Base-by-base conservation (phyloP, 148 eudicot species). In the Fagopyrum tataricum region DNA sequence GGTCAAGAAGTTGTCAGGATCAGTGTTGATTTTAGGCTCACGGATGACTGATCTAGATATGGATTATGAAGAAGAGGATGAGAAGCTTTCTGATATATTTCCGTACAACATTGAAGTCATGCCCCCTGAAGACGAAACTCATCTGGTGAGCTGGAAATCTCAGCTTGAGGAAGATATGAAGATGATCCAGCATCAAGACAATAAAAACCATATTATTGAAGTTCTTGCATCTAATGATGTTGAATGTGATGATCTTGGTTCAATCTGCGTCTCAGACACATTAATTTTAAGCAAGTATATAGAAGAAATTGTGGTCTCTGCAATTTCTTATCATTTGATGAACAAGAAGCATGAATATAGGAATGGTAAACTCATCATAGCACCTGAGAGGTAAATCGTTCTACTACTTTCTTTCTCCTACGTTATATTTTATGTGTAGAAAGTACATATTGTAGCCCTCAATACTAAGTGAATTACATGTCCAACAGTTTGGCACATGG, bases 141-240 rank as follows among this genome's bases (percentile, higher is more conserved):
- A 79, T 72, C 88, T 85, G 55, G 94, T 89, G 24, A 89, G 88
- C 82, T 91, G 98, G 98, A 90, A 89, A 73, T 83, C 91, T 76
- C 93, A 85, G 72, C 81, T 93, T 59, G 94, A 91, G 78, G 85
- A 87, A 82, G 98, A 90, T 81, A 89, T 93, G 91, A 89, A 87
- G 83, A 87, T 84, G 91, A 87, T 93, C 23, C 89, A 89, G 70
- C 83, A 76, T 76, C 92, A 91, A 76, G 98, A 93, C 73, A 89
- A 89, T 61, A 82, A 77, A 83, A 93, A 93, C 80, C 98, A 93
- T 77, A 87, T 93, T 18, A 79, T 73, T 11, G 98, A 93, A 84
- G 96, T 93, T 79, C 92, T 93, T 79, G 88, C 89, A 7, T 89
- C 89, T 53, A 93, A 93, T 80, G 98, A 93, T 75, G 86, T 93